Percentiles rank a stretch among this genome's conserved stretches.
These are phyloP conservation scores for Citrullus amarus DNA, from an alignment of 306 rosid species.

Conservation along the genomic window DNA sequence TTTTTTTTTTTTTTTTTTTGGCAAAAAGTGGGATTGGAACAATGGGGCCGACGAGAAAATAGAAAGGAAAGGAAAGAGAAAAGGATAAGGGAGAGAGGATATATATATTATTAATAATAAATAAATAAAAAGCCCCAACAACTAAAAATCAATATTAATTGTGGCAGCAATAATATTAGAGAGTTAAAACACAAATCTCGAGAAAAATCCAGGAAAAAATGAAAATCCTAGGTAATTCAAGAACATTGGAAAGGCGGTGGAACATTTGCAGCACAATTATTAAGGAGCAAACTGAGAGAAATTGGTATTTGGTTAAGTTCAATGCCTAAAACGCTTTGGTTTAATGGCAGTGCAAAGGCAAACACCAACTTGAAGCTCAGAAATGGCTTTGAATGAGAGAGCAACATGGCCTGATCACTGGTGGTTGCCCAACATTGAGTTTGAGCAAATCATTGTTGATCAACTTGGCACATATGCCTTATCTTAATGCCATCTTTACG, in stretches of 20 bases:
- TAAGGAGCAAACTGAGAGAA: slow-evolving; percentile 56
- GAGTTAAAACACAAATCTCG: too few species aligned
- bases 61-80: too few species aligned
- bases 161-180: too few species aligned
- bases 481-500: not conserved
- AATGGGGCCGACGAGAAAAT: too few species aligned
- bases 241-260: slow-evolving; percentile 43
- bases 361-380: slow-evolving; percentile 47
- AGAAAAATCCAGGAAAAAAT: too few species aligned
- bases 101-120: too few species aligned
- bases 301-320: slow-evolving; percentile 39
- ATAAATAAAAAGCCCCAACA: too few species aligned
- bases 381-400: slow-evolving; percentile 46
- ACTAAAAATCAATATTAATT: too few species aligned
- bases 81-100: too few species aligned
- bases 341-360: slow-evolving; percentile 67
- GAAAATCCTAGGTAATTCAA: too few species aligned
- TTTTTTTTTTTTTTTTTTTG: too few species aligned
- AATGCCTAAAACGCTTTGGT: slow-evolving; percentile 10
- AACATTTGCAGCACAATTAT: slow-evolving; percentile 24
- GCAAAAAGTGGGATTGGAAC: too few species aligned
- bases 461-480: slow-evolving; percentile 16
- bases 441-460: not conserved
- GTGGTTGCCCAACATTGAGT: slow-evolving; percentile 15
- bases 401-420: slow-evolving; percentile 44